These are phyloP conservation scores for Penicillium odoratum DNA, from an alignment of 495 filamentous ascomycete species.

Conservation along the genomic window DNA sequence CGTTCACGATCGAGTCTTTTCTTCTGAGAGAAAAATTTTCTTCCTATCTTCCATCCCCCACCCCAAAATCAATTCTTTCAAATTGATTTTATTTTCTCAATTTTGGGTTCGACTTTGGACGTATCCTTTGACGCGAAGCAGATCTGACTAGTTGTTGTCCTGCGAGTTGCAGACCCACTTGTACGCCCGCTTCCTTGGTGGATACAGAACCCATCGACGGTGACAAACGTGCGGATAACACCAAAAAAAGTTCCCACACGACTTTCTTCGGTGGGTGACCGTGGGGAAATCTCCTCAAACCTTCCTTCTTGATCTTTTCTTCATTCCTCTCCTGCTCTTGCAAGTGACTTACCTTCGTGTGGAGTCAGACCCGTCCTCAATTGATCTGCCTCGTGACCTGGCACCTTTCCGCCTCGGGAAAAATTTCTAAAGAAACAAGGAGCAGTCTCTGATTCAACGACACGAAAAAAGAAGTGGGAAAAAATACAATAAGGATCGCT, in stretches of 20 bases:
- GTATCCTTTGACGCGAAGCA: slow-evolving; percentile 44
- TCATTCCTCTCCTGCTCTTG: slow-evolving; percentile 15
- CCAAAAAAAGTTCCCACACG: slow-evolving; percentile 41
- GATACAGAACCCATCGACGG: slow-evolving; percentile 45
- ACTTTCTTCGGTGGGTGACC: slow-evolving; percentile 45
- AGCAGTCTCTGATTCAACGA: not conserved
- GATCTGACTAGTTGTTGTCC: slow-evolving; percentile 43
- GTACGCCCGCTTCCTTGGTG: slow-evolving; percentile 46
- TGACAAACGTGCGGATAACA: slow-evolving; percentile 50
- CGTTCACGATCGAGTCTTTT: slow-evolving; percentile 8
- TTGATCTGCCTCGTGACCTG: slow-evolving; percentile 20
- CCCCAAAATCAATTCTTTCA: not conserved
- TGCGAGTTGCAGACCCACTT: slow-evolving; percentile 43
- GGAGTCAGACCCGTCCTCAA: slow-evolving; percentile 17
- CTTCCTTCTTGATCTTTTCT: slow-evolving; percentile 34
- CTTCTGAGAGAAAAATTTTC: not conserved
- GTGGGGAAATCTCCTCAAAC: slow-evolving; percentile 46
- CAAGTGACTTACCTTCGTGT: slow-evolving; percentile 15
- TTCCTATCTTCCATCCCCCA: not conserved
- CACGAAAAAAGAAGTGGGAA: slow-evolving; percentile 2
- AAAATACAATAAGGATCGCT: slow-evolving; percentile 11
- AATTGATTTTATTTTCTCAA: slow-evolving; percentile 4
- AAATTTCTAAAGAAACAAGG: slow-evolving; percentile 27
- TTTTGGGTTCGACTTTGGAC: slow-evolving; percentile 15
- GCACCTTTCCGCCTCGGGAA: slow-evolving; percentile 19